Percentiles rank a stretch among this genome's conserved stretches.
These are phyloP conservation scores for Phytopythium mirpurense DNA, from an alignment of 352 stramenopile species.

Conservation along the genomic window DNA sequence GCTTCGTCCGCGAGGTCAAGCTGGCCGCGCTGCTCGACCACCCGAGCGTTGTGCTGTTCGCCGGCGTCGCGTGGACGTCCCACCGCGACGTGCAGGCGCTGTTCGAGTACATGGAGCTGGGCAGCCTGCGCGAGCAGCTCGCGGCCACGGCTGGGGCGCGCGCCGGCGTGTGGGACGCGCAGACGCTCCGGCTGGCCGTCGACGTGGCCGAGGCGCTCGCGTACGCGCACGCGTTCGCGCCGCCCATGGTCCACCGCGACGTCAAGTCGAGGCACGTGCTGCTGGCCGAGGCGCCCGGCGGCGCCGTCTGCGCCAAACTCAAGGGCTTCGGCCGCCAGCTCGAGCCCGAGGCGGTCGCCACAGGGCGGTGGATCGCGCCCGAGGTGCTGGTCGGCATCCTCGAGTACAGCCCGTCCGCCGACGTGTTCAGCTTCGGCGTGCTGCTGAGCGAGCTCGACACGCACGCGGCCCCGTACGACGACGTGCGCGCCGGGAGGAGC, in stretches of 20 bases:
- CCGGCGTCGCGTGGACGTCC: conserved; percentile 59
- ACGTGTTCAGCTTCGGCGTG: conserved; percentile 67
- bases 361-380: conserved; percentile 11
- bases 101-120: conserved; percentile 71
- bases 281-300: neutral
- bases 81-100: conserved; percentile 50
- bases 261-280: conserved; percentile 13
- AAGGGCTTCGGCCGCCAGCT: conserved; percentile 5
- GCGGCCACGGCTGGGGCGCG: neutral
- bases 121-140: conserved; percentile 46
- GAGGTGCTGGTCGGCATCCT: conserved; percentile 10
- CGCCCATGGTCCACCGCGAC: conserved; percentile 12
- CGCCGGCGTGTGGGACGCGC: conserved; percentile 18
- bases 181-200: conserved; percentile 13
- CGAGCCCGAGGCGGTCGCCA: neutral
- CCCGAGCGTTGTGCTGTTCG: conserved; percentile 53
- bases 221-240: conserved; percentile 10
- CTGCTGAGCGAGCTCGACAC: conserved; percentile 30
- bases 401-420: conserved; percentile 53
- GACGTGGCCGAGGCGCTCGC: conserved; percentile 12
- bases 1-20: conserved; percentile 72
- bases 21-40: conserved; percentile 57
- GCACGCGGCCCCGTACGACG: conserved; percentile 6
- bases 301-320: conserved; percentile 9
- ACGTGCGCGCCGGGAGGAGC: neutral